A percentile compares a stretch with the other conserved stretches of the same genome.
These are phyloP conservation scores for Hygrophorus pudorinus DNA, from an alignment of 768 basidiomycete species.

Conservation along the genomic window DNA sequence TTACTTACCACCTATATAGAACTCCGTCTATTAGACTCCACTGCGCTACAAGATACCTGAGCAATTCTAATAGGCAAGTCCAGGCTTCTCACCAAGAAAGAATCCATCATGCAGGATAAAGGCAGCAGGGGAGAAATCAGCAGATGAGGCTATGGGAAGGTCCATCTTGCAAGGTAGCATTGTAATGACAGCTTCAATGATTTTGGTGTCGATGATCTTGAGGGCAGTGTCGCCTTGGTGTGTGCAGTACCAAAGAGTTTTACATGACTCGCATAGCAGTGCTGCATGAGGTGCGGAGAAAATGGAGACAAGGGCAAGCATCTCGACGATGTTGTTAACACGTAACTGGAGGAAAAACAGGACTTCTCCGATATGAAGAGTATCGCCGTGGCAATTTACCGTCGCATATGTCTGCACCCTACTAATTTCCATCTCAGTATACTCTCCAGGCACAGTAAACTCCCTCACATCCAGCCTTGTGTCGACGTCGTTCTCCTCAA, in stretches of 20 bases:
- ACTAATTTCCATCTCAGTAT: constrained; percentile 64
- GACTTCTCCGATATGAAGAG: constrained; percentile 11
- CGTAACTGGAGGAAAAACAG: too few relatives aligned
- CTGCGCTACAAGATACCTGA: too few relatives aligned
- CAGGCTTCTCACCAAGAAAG: too few relatives aligned
- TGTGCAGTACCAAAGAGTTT: constrained; percentile 12
- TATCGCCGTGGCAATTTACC: constrained; percentile 22
- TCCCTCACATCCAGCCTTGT: constrained; percentile 32
- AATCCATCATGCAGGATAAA: too few relatives aligned
- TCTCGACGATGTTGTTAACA: too few relatives aligned
- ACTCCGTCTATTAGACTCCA: too few relatives aligned
- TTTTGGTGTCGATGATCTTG: constrained; percentile 8
- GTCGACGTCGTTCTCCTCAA: constrained; percentile 65
- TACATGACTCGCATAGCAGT: constrained; percentile 10
- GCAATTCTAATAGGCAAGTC: too few relatives aligned
- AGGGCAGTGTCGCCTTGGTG: constrained; percentile 8
- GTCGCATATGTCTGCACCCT: constrained; percentile 49
- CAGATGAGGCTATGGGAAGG: too few relatives aligned
- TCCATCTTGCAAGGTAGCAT: too few relatives aligned
- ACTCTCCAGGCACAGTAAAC: constrained; percentile 53
- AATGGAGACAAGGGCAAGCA: too few relatives aligned
- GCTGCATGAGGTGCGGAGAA: constrained; percentile 13
- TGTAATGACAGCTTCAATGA: constrained; percentile 15
- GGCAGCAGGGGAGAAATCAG: too few relatives aligned
- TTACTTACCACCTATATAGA: too few relatives aligned